Conservation (phyloP, 2,329 filamentous ascomycete genomes). For the Fusarium zealandicum region DNA sequence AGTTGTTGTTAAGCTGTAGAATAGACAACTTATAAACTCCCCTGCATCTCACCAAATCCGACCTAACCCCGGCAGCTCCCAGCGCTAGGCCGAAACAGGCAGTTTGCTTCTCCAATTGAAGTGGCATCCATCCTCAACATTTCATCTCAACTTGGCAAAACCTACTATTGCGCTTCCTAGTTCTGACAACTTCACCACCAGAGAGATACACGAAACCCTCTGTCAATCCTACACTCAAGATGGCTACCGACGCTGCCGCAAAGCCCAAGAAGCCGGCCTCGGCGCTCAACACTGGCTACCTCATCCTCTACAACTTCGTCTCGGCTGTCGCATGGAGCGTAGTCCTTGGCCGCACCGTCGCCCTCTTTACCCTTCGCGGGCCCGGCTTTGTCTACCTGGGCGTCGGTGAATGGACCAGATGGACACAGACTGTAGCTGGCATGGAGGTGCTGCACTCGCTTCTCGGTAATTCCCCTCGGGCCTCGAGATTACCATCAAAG, state of each 20-base stretch:
- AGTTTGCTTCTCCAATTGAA: slow-evolving; percentile 15
- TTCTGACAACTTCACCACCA: background rate
- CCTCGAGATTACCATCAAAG: background rate
- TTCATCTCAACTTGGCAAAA: slow-evolving; percentile 3
- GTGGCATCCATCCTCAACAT: slow-evolving; percentile 32
- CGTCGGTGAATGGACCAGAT: slow-evolving; percentile 73
- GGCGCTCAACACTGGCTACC: slow-evolving; percentile 68
- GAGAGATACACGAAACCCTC: background rate
- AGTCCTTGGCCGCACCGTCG: slow-evolving; percentile 73
- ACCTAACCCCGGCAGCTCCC: background rate
- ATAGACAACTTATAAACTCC: background rate
- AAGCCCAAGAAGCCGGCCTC: slow-evolving; percentile 41
- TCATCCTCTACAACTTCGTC: slow-evolving; percentile 83
- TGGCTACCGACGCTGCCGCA: slow-evolving; percentile 34
- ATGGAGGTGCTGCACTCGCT: slow-evolving; percentile 86
- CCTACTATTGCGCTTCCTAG: too few species aligned
- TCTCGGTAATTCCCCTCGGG: slow-evolving; percentile 63
- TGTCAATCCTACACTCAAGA: slow-evolving; percentile 13
- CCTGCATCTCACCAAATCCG: slow-evolving; percentile 11
- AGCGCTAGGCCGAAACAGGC: slow-evolving; percentile 29
- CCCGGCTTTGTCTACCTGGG: slow-evolving; percentile 66
- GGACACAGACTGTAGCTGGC: slow-evolving; percentile 83
- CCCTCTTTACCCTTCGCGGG: slow-evolving; percentile 61
- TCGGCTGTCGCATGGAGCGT: slow-evolving; percentile 80
- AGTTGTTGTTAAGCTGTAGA: too few species aligned